A percentile compares a stretch with the other conserved stretches of the same genome.
Evolutionary conservation across 2,329 filamentous ascomycete species (phyloP).

Genomic region (Albophoma yamanashiensis): DNA sequence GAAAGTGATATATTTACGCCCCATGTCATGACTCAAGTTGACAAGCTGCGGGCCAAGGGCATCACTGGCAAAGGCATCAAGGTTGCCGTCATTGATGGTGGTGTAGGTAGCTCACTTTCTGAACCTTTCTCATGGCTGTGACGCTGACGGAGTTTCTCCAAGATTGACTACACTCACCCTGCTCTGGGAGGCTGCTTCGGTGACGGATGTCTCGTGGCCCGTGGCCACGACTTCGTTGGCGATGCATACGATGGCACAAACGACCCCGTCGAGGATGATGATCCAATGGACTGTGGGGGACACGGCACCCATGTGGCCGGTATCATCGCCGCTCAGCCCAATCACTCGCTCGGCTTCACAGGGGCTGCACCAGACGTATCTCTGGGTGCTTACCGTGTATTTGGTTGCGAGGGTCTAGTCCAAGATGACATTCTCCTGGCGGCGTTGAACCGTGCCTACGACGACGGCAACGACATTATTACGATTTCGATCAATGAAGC

Average conservation of each 20-base stretch:
- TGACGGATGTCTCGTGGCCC: constrained; percentile 27
- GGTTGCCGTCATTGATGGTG: constrained; percentile 42
- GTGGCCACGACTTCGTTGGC: constrained; percentile 14
- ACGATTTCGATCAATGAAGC: constrained; percentile 11
- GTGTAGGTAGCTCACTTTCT: constrained; percentile 20
- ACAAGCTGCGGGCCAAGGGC: constrained; percentile 39
- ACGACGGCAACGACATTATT: constrained; percentile 30
- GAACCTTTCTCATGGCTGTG: no score
- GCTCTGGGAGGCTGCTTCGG: constrained; percentile 51
- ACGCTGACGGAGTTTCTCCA: constrained; percentile 4
- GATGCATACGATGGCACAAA: constrained; percentile 8
- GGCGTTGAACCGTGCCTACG: constrained; percentile 33
- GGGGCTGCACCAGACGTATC: neutral
- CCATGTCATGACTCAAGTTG: constrained; percentile 45
- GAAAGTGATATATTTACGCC: constrained; percentile 28
- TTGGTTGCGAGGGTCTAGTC: constrained; percentile 14
- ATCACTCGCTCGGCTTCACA: neutral
- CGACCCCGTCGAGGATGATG: constrained; percentile 7
- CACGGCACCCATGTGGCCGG: constrained; percentile 14
- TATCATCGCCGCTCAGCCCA: constrained; percentile 12
- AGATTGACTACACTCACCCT: constrained; percentile 48
- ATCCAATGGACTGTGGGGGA: constrained; percentile 8
- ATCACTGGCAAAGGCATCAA: constrained; percentile 40
- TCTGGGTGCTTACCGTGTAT: neutral
- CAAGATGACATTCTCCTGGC: constrained; percentile 36